Percentiles rank a stretch among this genome's conserved stretches.
Evolutionary conservation across 208 protist genomes (phyloP).

Genomic region (Leishmania turanica): DNA sequence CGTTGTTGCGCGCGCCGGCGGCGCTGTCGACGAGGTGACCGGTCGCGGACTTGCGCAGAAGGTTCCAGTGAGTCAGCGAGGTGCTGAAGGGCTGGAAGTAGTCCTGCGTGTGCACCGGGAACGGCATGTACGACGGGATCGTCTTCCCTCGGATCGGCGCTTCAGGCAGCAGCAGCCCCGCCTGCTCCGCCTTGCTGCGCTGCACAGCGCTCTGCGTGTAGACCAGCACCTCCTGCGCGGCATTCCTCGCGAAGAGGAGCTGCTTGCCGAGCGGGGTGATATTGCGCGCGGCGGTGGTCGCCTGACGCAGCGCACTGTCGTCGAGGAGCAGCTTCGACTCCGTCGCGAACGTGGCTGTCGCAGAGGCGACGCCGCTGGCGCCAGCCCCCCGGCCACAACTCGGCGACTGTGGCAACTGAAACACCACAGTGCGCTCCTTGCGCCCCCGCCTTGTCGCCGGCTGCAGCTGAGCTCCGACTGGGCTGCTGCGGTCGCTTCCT

Average conservation of each 20-base stretch:
- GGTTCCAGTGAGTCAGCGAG: conserved; percentile 67
- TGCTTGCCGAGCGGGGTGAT: conserved; percentile 82
- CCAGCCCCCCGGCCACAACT: not conserved
- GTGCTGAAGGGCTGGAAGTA: conserved; percentile 89
- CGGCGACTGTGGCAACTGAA: conserved; percentile 48
- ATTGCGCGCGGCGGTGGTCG: conserved; percentile 56
- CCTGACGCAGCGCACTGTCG: conserved; percentile 62
- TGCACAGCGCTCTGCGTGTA: conserved; percentile 75
- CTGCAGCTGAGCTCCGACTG: not conserved
- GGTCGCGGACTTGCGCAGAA: conserved; percentile 80
- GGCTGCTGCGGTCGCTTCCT: not conserved
- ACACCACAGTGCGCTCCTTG: conserved; percentile 69
- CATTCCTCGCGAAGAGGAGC: conserved; percentile 69
- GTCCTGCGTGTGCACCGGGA: conserved; percentile 51
- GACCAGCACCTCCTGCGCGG: conserved; percentile 40
- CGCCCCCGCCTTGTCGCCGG: conserved; percentile 38
- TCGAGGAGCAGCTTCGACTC: conserved; percentile 9
- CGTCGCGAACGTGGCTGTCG: conserved; percentile 13
- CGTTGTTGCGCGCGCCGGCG: conserved; percentile 20
- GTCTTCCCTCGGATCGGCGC: conserved; percentile 60
- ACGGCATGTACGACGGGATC: conserved; percentile 68
- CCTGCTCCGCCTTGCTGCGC: conserved; percentile 63
- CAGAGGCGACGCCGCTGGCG: not conserved
- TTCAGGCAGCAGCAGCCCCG: conserved; percentile 53
- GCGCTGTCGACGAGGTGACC: conserved; percentile 38